Base-by-base conservation (phyloP, 1,284 basidiomycete species). In the Inonotus obliquus region DNA sequence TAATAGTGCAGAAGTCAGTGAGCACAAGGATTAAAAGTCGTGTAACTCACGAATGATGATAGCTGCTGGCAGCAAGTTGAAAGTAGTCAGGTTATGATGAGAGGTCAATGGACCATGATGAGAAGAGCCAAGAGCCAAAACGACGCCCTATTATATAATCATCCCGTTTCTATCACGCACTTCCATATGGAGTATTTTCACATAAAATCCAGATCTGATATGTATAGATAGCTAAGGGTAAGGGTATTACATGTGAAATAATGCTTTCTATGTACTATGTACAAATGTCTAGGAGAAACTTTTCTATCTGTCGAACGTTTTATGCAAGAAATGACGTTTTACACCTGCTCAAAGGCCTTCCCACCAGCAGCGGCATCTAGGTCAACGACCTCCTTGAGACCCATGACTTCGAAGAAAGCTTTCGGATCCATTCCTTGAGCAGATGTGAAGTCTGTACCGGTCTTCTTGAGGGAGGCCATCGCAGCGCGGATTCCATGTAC, bases 351-450 rank as follows among this genome's bases (percentile, higher is more conserved):
- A 69, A 84, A 86, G 0, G 84, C 80, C 65, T 74, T 79, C 47
- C 84, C 84, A n/a, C 85, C 85, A 0, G 85, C 85, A 57, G 73
- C 73, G 1, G 80, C 74, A 63, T 89, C 87, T 21, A 88, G 74
- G 38, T 77, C 72, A 41, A 86, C 72, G 14, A 87, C 76, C 21
- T 84, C 81, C 41, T 79, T 72, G 7, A 89, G 75, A 65, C 78
- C 87, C 85, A 89, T 87, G 59, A 88, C 84, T 69, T 86, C 81
- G 72, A 90, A 89, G 78, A 90, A 89, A 59, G 80, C 77, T 69
- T 85, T 86, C 23, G 87, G 87, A 67, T 87, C 87, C 87, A 90
- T 90, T 17, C 88, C 87, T 72, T 83, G 78, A 0, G 87, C 84
- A 25, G 83, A 82, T 19, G 74, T 67, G 69, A 84, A 86, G 70